Base-by-base conservation (phyloP, 805 yeast genomes). In the Saccharomycopsis malanga region DNA sequence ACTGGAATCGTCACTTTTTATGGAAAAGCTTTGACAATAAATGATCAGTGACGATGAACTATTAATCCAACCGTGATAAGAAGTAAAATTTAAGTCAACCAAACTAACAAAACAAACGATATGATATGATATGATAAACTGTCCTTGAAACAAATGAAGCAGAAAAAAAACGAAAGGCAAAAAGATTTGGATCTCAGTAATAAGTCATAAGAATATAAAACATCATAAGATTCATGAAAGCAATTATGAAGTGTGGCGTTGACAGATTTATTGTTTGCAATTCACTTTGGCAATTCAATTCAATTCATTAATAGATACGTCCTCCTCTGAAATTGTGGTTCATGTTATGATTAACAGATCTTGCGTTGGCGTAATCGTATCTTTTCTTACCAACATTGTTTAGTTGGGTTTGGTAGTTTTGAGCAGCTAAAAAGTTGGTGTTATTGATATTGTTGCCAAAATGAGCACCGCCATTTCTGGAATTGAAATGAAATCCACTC, bases 351-450 rank as follows among this genome's bases (percentile, higher is more conserved):
- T 27, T 7, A 27, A n/a, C n/a, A 27, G 30, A 7, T 27, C 15
- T 9, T 6, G 36, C 15, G 36, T 9, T 25, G 4, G 12, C 18
- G 34, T 15, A 24, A 27, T 40, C 44, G 21, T 24, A 27, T 40
- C 44, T 40, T n/a, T 40, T 40, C 17, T 25, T 40, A n/a, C 12
- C 6, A 7, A 32, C 21, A 30, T 17, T 32, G 45, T 9, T 32
- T 6, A 32, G 15, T 18, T 32, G 9, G 36, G 9, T 32, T 14
- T n/a, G 7, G 36, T 32, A 32, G 17, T 14, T n/a, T 32, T 32
- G 36, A n/a, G 36, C 36, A 9, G 15, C 7, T 18, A 32, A 32
- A 32, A 9, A 10, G 17, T 32, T 32, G 17, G 9, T 32, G 36
- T 32, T 32, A 18, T n/a, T 32, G 36, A 12, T 32, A n/a, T 7